Evolutionary conservation across 2,329 filamentous ascomycete genomes (phyloP).

Genomic region (Pseudogymnoascus sp.): DNA sequence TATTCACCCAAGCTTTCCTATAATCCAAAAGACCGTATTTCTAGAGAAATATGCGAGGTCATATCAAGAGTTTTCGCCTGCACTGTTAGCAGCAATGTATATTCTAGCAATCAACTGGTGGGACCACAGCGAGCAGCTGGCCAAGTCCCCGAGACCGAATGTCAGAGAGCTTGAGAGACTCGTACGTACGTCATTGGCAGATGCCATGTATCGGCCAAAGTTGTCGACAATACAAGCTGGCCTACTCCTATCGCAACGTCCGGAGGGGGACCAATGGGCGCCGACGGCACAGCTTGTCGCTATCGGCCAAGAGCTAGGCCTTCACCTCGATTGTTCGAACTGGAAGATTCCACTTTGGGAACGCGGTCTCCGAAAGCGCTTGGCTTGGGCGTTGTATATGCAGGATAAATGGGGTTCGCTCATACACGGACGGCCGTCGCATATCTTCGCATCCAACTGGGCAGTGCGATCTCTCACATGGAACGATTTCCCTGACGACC

Average conservation of each 20-base stretch:
- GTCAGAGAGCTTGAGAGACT: constrained; percentile 65
- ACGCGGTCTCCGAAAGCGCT: constrained; percentile 70
- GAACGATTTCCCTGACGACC: constrained; percentile 66
- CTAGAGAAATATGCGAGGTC: constrained; percentile 68
- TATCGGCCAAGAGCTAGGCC: constrained; percentile 75
- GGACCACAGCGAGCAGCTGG: constrained; percentile 62
- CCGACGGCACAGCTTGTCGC: constrained; percentile 82
- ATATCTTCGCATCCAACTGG: constrained; percentile 64
- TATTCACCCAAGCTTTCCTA: constrained; percentile 74
- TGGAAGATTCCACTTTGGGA: constrained; percentile 91
- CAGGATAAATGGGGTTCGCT: constrained; percentile 89
- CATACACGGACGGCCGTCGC: constrained; percentile 77
- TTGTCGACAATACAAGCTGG: constrained; percentile 73
- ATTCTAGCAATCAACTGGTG: constrained; percentile 85
- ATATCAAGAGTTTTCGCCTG: constrained; percentile 66
- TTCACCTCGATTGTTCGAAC: constrained; percentile 77
- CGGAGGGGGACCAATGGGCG: constrained; percentile 73
- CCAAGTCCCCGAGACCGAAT: constrained; percentile 59
- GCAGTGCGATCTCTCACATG: constrained; percentile 58
- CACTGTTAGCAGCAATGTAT: constrained; percentile 72
- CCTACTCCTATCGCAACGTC: constrained; percentile 64
- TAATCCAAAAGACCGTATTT: constrained; percentile 74
- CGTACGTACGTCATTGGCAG: constrained; percentile 62
- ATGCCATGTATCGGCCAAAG: constrained; percentile 75
- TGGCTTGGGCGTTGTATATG: constrained; percentile 90